A percentile compares a stretch with the other conserved stretches of the same genome.
Conservation (phyloP, 768 basidiomycete species). For the Phanerochaete sordida region DNA sequence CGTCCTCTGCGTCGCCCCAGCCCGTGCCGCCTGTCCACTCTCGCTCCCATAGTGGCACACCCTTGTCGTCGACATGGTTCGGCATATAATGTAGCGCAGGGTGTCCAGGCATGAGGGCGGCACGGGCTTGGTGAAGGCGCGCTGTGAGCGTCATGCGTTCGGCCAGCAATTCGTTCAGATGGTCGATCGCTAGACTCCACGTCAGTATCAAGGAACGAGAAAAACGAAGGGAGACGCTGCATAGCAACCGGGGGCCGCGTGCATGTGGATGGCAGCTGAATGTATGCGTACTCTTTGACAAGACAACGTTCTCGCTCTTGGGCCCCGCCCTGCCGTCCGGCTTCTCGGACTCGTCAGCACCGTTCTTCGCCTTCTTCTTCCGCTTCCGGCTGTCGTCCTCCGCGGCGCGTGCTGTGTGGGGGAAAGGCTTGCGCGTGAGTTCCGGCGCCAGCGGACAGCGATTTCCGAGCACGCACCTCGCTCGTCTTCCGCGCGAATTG, state of each 20-base stretch:
- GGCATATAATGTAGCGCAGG: slow-evolving; percentile 41
- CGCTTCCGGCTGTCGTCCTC: slow-evolving; percentile 32
- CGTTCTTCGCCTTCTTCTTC: slow-evolving; percentile 24
- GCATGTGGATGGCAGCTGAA: neutral
- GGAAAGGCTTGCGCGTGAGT: neutral
- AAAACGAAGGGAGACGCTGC: neutral
- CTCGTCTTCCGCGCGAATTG: slow-evolving; percentile 75
- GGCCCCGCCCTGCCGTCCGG: slow-evolving; percentile 85
- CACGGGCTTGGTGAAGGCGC: slow-evolving; percentile 59
- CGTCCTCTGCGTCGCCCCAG: slow-evolving; percentile 34
- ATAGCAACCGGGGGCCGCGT: neutral
- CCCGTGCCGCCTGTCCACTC: slow-evolving; percentile 77
- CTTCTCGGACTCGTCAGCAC: slow-evolving; percentile 52
- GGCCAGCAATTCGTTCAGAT: slow-evolving; percentile 63
- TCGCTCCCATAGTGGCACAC: slow-evolving; percentile 67
- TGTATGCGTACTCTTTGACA: slow-evolving; percentile 75
- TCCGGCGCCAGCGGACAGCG: neutral
- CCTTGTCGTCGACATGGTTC: slow-evolving; percentile 20
- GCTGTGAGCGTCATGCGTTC: slow-evolving; percentile 54
- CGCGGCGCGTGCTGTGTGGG: slow-evolving; percentile 27
- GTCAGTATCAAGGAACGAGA: neutral
- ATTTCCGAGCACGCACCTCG: slow-evolving; percentile 23
- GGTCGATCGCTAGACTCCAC: slow-evolving; percentile 69
- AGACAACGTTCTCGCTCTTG: slow-evolving; percentile 85
- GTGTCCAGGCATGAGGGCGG: slow-evolving; percentile 55